Evolutionary conservation across 2,329 filamentous ascomycete genomes (phyloP).

Genomic region (Cladophialophora exuberans): DNA sequence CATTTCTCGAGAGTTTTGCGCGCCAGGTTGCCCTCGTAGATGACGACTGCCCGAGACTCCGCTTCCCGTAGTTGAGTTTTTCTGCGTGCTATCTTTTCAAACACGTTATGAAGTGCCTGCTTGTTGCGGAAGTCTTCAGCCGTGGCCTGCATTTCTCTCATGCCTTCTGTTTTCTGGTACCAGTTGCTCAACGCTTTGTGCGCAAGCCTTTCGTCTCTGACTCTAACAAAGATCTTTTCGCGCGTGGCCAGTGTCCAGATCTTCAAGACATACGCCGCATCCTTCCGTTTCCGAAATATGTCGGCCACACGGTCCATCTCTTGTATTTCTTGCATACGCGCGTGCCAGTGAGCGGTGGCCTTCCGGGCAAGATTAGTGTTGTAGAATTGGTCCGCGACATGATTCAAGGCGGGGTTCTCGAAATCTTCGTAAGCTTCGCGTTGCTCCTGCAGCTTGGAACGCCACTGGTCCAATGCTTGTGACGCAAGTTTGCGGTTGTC

Average conservation of each 20-base stretch:
- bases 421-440: slow-evolving; percentile 17
- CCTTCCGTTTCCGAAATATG: slow-evolving; percentile 12
- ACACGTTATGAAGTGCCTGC: slow-evolving; percentile 15
- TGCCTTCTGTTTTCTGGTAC: slow-evolving; percentile 15
- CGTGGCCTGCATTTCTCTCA: slow-evolving; percentile 19
- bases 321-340: slow-evolving; percentile 9
- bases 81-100: slow-evolving; percentile 13
- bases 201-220: slow-evolving; percentile 14
- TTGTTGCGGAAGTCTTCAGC: slow-evolving; percentile 19
- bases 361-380: slow-evolving; percentile 15
- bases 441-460: slow-evolving; percentile 12
- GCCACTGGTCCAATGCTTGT: slow-evolving; percentile 25
- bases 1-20: slow-evolving; percentile 19
- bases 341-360: slow-evolving; percentile 20
- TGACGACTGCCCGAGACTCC: slow-evolving; percentile 13
- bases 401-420: slow-evolving; percentile 19
- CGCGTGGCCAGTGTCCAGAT: slow-evolving; percentile 24
- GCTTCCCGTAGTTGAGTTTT: slow-evolving; percentile 13
- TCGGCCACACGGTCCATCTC: slow-evolving; percentile 18
- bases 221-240: slow-evolving; percentile 21
- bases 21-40: slow-evolving; percentile 19
- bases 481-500: slow-evolving; percentile 24
- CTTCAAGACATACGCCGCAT: slow-evolving; percentile 17
- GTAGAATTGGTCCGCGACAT: slow-evolving; percentile 19
- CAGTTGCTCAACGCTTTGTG: slow-evolving; percentile 15